Evolutionary conservation across 225 moss, liverwort and hornwort species (phyloP), one percentile per base, ranked within the genome.

Genomic region (Pseudisothecium myosuroides): DNA sequence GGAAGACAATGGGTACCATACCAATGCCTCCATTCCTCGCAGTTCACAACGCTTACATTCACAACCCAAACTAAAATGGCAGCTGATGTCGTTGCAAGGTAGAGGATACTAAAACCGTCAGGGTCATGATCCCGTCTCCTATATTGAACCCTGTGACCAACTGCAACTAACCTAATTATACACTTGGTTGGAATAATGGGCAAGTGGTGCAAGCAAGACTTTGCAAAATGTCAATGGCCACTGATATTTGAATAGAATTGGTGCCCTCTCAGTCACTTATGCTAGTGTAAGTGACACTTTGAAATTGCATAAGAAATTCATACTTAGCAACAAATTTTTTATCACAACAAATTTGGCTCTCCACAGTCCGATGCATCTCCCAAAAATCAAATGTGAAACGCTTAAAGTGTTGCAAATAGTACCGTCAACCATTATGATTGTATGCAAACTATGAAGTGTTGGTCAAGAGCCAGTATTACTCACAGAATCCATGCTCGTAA

Each of bases 401-500:
- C 21, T 58, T 31, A 3, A 85, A 85, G 43, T 56, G 50, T 26
- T 52, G 39, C 36, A 77, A 86, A n/a, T 16, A 64, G 21, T 62
- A 31, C 14, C 10, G 14, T 49, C 50, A 37, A 63, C 62, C 37
- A 77, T 37, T 2, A 58, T 29, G 37, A 47, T 68, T 68, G 17
- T 34, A 37, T 67, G 67, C 49, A 15, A 84, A 45, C 29, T 78
- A 80, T 34, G 39, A 81, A 62, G 52, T 20, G 41, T 17, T 22
- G 43, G 10, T 87, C 79, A 67, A 76, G 34, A 85, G n/a, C 13
- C 77, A 76, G 45, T 50, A 60, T 52, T 62, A 78, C 95, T 94
- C 88, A 97, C 96, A 85, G 95, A 91, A 64, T 92, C 93, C 76
- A 97, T 91, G 92, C 93, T 91, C 76, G 94, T 96, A 37, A 98